Conservation (phyloP, 2,329 filamentous ascomycete genomes). For the Epichloe typhina region DNA sequence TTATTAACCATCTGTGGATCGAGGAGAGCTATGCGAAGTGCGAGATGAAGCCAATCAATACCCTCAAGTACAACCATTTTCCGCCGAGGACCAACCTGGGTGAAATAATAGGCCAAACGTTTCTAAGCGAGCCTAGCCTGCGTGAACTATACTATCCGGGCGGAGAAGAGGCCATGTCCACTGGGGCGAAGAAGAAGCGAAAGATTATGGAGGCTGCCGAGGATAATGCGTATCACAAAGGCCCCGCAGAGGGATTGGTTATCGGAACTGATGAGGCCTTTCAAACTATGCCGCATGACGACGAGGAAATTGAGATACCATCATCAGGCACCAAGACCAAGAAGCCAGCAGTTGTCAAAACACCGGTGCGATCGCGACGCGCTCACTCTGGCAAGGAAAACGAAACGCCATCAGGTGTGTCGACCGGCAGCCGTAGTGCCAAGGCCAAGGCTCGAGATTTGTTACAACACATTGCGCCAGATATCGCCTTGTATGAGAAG, state of each 20-base stretch:
- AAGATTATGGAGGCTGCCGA: constrained; percentile 36
- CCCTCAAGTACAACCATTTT: constrained; percentile 72
- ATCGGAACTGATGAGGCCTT: constrained; percentile 29
- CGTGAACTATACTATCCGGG: constrained; percentile 59
- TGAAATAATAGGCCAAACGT: constrained; percentile 83
- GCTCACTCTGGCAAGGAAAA: constrained; percentile 64
- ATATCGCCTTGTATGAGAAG: constrained; percentile 84
- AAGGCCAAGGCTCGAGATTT: constrained; percentile 73
- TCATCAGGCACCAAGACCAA: constrained; percentile 18
- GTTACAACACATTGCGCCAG: constrained; percentile 64
- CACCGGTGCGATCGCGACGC: constrained; percentile 29
- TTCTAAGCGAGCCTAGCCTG: constrained; percentile 52
- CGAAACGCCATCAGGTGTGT: constrained; percentile 54
- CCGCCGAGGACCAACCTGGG: constrained; percentile 81
- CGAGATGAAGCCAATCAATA: constrained; percentile 57
- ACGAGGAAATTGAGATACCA: constrained; percentile 18
- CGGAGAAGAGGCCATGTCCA: constrained; percentile 31
- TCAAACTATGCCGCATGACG: constrained; percentile 31
- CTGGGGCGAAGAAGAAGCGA: constrained; percentile 33
- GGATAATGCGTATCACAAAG: constrained; percentile 35
- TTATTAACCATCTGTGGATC: constrained; percentile 92
- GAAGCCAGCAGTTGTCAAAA: constrained; percentile 13
- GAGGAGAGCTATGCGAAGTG: constrained; percentile 95
- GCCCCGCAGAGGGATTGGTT: constrained; percentile 33
- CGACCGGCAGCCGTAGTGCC: constrained; percentile 69